These are phyloP conservation scores for Candida patagonica DNA, from an alignment of 805 yeast genomes.

Conservation along the genomic window DNA sequence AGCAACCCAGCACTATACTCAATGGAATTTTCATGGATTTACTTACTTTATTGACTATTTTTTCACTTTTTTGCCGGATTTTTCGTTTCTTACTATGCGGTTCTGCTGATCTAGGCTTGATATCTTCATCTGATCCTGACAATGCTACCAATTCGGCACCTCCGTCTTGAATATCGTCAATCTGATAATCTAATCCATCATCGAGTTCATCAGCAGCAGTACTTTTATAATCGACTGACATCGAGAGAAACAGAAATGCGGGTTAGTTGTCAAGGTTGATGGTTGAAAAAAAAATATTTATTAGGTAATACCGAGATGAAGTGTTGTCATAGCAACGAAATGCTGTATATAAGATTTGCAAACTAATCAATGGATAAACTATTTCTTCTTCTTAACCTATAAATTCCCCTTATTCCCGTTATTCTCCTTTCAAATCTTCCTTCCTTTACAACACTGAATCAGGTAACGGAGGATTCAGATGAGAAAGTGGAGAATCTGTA, in stretches of 20 bases:
- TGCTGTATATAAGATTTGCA: too few species aligned
- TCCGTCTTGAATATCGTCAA: conserved; percentile 30
- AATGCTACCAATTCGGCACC: conserved; percentile 25
- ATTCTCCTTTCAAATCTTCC: too few species aligned
- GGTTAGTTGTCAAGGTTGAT: not conserved
- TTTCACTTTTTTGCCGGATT: conserved; percentile 8
- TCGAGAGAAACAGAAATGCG: not conserved
- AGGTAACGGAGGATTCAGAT: not conserved
- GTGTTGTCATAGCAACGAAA: too few species aligned
- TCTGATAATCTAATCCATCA: conserved; percentile 61
- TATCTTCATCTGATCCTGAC: conserved; percentile 19
- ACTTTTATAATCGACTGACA: not conserved
- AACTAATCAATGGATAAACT: too few species aligned
- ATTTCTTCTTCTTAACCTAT: too few species aligned
- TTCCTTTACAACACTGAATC: not conserved
- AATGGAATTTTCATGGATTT: conserved; percentile 5
- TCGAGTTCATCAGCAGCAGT: conserved; percentile 60
- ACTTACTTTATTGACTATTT: conserved; percentile 18
- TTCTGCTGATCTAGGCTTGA: not conserved
- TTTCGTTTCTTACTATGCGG: conserved; percentile 15
- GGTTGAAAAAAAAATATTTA: too few species aligned
- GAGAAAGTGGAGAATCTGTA: not conserved
- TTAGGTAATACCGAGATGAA: too few species aligned
- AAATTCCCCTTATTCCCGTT: too few species aligned
- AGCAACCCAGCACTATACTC: conserved; percentile 11